Base-by-base conservation (phyloP, 345 rosid genomes). In the Melastoma malabathricum region DNA sequence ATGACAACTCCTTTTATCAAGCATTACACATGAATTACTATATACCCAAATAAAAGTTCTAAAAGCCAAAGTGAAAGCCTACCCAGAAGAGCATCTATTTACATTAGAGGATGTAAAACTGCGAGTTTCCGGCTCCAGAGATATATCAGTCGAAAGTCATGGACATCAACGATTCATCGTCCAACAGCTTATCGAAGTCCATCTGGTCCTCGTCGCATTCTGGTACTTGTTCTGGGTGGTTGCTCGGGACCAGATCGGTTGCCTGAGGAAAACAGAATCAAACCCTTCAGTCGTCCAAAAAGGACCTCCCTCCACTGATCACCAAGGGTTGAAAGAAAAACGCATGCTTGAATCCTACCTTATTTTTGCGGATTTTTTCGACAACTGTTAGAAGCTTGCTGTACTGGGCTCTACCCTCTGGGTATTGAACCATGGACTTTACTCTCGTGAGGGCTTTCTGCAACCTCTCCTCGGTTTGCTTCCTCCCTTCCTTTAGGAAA, bases 341-440 rank as follows among this genome's bases (percentile, higher is more conserved):
- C 25, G 25, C 25, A 22, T 22, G 25, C 25, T 22, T 22, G 60
- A 23, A 43, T n/a, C 29, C 16, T 72, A 83, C 97, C 95, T 82
- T 76, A 18, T 67, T 69, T 65, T 78, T 86, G 43, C 81, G 84
- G 57, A 74, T 53, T 46, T 80, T 84, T 60, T 83, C 93, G 15
- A 72, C 86, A 41, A 81, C 86, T 7, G 69, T 86, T 44, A 89
- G 74, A 68, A 89, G 72, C 67, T 95, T 79, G 38, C 94, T 76
- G 68, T 89, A 89, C 58, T 86, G 97, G 52, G 83, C 94, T 18
- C 93, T 77, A 19, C 81, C 97, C 64, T 86, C 94, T 3, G 94
- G 83, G 64, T 78, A 73, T 46, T 83, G 93, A 66, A 75, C 88
- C 96, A 89, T 89, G 47, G 97, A 89, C 74, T 81, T 86, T 16